phyloP scores from a whole-genome alignment of 2,329 filamentous ascomycete genomes.

The Fusarium sp. region DNA sequence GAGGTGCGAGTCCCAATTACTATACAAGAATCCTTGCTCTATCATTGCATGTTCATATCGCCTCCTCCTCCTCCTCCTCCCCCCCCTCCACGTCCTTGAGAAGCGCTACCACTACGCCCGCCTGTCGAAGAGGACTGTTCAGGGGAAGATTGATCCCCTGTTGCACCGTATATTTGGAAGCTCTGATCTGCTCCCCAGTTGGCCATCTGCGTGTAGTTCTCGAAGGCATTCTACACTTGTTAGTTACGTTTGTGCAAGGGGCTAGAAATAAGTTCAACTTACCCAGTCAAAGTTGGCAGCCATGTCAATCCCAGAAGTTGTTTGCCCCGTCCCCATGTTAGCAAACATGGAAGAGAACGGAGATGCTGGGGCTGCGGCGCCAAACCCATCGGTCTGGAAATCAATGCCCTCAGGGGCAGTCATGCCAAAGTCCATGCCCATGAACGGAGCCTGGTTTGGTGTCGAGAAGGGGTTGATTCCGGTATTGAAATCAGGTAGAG shows the following conservation, averaged over 20 bases:
- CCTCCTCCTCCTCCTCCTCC: slow-evolving; percentile 3
- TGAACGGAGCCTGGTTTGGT: slow-evolving; percentile 55
- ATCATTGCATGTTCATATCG: slow-evolving; percentile 41
- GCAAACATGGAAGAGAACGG: slow-evolving; percentile 67
- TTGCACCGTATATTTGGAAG: slow-evolving; percentile 62
- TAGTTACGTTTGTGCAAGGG: slow-evolving; percentile 35
- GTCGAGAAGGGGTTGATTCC: slow-evolving; percentile 49
- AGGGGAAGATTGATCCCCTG: slow-evolving; percentile 43
- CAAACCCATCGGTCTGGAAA: slow-evolving; percentile 48
- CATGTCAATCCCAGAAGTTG: slow-evolving; percentile 55
- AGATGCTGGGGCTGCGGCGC: slow-evolving; percentile 49
- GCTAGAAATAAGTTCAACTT: slow-evolving; percentile 42
- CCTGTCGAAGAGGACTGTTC: slow-evolving; percentile 41
- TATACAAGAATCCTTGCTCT: slow-evolving; percentile 19
- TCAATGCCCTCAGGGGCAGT: slow-evolving; percentile 47
- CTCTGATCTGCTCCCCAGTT: slow-evolving; percentile 65
- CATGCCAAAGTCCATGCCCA: slow-evolving; percentile 58
- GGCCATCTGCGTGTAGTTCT: slow-evolving; percentile 66
- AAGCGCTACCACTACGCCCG: slow-evolving; percentile 37
- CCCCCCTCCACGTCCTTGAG: slow-evolving; percentile 16
- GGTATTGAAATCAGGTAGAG: slow-evolving; percentile 43
- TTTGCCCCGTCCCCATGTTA: slow-evolving; percentile 51
- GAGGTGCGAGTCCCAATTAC: slow-evolving; percentile 24
- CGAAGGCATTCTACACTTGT: slow-evolving; percentile 62
- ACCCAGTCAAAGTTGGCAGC: slow-evolving; percentile 70